Percentiles rank a stretch among this genome's conserved stretches.
Evolutionary conservation across 257 asterid genomes (phyloP).

Genomic region (Nicotiana paniculata): DNA sequence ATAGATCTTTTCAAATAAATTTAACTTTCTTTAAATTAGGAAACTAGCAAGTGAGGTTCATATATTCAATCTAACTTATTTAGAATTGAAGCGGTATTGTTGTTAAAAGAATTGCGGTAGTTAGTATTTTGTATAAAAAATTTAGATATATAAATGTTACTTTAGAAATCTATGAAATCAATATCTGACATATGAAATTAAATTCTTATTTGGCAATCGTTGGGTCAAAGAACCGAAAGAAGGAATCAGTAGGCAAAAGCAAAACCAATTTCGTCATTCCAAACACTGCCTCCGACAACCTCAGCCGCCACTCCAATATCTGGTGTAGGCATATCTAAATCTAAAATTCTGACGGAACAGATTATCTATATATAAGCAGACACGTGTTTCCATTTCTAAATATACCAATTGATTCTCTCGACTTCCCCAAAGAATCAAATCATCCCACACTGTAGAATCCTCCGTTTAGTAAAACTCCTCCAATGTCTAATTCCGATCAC

Average conservation of each 20-base stretch:
- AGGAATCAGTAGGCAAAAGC: background rate
- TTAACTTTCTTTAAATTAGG: too few relatives aligned
- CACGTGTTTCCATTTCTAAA: background rate
- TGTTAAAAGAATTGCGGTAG: too few relatives aligned
- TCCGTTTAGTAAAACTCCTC: background rate
- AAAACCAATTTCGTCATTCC: background rate
- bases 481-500: constrained; percentile 38
- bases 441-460: background rate
- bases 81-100: too few relatives aligned
- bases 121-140: too few relatives aligned
- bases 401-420: background rate
- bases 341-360: background rate
- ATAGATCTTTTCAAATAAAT: too few relatives aligned
- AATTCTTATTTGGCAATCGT: background rate
- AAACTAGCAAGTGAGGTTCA: too few relatives aligned
- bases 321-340: background rate
- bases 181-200: too few relatives aligned
- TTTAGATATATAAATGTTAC: too few relatives aligned
- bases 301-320: background rate
- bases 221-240: background rate
- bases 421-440: background rate
- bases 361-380: background rate
- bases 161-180: too few relatives aligned
- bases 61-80: too few relatives aligned
- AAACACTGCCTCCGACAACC: background rate